Conservation (phyloP, 805 yeast species). For the Saccharomyces mikatae region DNA sequence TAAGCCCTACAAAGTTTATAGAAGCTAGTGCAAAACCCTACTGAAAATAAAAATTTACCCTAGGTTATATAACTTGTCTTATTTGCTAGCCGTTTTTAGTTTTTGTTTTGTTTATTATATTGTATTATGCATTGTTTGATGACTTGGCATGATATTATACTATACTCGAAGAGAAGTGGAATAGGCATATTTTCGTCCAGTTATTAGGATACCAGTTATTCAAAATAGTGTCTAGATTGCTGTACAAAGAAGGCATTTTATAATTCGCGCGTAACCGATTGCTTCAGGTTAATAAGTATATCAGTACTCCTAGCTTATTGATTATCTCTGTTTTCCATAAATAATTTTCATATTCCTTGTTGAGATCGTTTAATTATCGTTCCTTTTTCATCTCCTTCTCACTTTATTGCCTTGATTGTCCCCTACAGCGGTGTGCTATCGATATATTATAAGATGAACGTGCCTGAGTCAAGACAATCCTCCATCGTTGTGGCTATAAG, state of each 20-base stretch:
- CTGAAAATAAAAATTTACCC: neutral
- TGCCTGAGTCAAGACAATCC: conserved; percentile 33
- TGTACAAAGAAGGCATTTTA: neutral
- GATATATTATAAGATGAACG: neutral
- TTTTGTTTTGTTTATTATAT: neutral
- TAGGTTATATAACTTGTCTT: neutral
- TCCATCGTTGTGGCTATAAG: conserved; percentile 73
- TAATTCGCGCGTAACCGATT: neutral
- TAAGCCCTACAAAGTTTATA: too few relatives aligned
- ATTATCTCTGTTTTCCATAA: neutral
- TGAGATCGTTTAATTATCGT: neutral
- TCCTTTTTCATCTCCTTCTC: neutral
- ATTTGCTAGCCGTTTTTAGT: neutral
- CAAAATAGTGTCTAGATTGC: neutral
- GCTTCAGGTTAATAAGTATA: neutral
- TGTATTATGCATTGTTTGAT: neutral
- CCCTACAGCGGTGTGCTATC: neutral
- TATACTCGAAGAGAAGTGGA: neutral
- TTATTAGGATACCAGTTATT: neutral
- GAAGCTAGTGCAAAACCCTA: too few relatives aligned
- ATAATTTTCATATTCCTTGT: neutral
- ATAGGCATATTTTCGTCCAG: neutral
- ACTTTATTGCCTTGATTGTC: neutral
- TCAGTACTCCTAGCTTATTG: neutral
- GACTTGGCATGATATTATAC: neutral